Percentiles rank a stretch among this genome's conserved stretches.
Conservation (phyloP, 345 rosid genomes). For the Raphanus raphanistrum region DNA sequence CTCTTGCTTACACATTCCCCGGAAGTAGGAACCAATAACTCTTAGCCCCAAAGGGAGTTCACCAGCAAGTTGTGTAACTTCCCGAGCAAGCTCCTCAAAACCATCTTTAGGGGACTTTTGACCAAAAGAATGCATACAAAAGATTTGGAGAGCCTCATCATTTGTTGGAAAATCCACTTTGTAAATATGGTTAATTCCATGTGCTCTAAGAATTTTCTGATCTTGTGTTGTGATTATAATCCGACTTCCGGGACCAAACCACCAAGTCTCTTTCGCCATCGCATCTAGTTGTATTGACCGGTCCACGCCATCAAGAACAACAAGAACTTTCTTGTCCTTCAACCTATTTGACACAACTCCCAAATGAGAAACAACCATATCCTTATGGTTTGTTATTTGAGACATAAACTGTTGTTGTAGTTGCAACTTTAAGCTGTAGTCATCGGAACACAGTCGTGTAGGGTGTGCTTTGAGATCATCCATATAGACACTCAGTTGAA, state of each 20-base stretch:
- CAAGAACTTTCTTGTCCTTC: not conserved
- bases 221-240: not conserved
- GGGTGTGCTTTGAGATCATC: not conserved
- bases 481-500: not conserved
- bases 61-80: not conserved
- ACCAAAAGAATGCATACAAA: not conserved
- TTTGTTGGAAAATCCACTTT: not conserved
- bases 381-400: not conserved
- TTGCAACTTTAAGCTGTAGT: not conserved
- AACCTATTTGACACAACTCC: not conserved
- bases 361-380: not conserved
- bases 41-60: conserved; percentile 1
- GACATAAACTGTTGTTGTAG: conserved; percentile 4
- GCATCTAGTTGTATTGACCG: not conserved
- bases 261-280: not conserved
- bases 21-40: conserved; percentile 10
- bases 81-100: not conserved
- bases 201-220: not conserved
- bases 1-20: conserved; percentile 1
- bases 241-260: conserved; percentile 4
- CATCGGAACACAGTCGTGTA: not conserved
- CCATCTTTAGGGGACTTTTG: not conserved
- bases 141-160: not conserved
- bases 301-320: not conserved
- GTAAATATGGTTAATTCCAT: not conserved